Conservation (phyloP, 441 rosid species). For the Lepidium campestre region DNA sequence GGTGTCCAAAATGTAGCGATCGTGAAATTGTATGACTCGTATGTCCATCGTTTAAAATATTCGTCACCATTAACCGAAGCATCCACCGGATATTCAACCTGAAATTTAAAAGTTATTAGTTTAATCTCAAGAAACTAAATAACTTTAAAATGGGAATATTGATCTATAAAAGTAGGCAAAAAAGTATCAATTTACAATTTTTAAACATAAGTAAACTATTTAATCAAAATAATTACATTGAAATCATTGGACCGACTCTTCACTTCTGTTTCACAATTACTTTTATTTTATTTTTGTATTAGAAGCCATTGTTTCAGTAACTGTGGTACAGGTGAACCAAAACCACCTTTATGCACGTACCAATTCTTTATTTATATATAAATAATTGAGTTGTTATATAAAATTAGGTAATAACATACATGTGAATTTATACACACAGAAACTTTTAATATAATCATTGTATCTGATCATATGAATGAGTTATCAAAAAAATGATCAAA, state of each 20-base stretch:
- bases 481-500: background rate
- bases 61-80: constrained; percentile 44
- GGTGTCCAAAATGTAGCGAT: constrained; percentile 45
- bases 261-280: background rate
- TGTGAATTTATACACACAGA: background rate
- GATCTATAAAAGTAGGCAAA: too few species aligned
- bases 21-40: constrained; percentile 48
- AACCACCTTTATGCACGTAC: constrained; percentile 6
- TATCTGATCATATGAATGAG: too few species aligned
- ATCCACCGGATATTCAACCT: constrained; percentile 73
- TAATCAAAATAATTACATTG: background rate
- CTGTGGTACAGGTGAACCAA: constrained; percentile 27
- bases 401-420: background rate
- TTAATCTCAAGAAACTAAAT: background rate
- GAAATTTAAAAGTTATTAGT: background rate
- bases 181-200: too few species aligned
- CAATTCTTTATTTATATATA: background rate
- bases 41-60: constrained; percentile 50
- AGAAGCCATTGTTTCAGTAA: background rate
- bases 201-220: background rate
- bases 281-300: background rate
- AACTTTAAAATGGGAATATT: too few species aligned
- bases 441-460: background rate
- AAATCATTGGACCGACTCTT: background rate
- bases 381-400: constrained; percentile 6